These are phyloP conservation scores for Jatropha multifida DNA, from an alignment of 441 rosid genomes.

Conservation along the genomic window DNA sequence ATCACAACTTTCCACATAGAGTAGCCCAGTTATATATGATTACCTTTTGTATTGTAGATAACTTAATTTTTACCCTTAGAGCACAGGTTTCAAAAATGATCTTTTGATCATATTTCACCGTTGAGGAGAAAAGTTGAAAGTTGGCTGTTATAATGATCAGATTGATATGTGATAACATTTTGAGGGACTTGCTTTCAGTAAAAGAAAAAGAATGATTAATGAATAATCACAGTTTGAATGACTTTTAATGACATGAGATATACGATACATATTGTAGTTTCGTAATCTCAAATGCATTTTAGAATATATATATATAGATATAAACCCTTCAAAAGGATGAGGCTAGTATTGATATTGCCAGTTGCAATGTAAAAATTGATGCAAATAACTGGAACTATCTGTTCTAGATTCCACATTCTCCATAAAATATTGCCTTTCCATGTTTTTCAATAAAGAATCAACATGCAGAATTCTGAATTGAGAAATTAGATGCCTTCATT, in stretches of 20 bases:
- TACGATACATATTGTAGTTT: neutral
- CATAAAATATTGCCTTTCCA: neutral
- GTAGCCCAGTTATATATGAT: neutral
- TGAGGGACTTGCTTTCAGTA: neutral
- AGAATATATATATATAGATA: neutral
- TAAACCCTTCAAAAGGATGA: neutral
- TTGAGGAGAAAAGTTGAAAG: neutral
- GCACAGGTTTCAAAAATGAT: neutral
- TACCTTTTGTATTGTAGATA: conserved; percentile 2
- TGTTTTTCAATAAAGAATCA: neutral
- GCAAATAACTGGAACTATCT: neutral
- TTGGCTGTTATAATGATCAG: neutral
- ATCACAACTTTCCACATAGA: neutral
- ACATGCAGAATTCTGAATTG: neutral
- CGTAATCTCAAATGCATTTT: neutral
- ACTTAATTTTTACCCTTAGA: neutral
- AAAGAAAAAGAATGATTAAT: neutral
- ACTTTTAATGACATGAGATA: neutral
- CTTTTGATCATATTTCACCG: neutral
- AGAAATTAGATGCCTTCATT: neutral
- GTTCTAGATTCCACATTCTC: neutral
- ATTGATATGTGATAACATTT: neutral
- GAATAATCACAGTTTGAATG: neutral
- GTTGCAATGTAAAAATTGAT: neutral
- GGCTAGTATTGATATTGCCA: neutral